Conservation (phyloP, 208 protist species). For the Trypanosomatidae sp. region DNA sequence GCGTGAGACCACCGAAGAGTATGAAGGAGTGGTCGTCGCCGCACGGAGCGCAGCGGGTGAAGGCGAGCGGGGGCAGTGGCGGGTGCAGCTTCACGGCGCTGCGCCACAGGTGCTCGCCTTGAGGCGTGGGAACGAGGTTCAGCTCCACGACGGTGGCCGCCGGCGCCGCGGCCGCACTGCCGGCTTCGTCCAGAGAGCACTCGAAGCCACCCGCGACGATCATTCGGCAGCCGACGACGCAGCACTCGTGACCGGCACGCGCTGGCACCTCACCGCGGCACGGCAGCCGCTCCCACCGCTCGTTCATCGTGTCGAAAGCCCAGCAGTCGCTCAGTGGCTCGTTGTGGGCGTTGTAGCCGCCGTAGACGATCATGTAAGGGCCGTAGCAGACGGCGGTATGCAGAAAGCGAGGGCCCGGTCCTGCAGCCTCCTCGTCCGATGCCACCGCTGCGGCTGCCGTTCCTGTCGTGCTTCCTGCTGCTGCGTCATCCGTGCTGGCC, state of each 20-base stretch:
- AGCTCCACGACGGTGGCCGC: slow-evolving; percentile 50
- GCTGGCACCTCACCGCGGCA: slow-evolving; percentile 31
- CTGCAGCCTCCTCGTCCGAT: not conserved
- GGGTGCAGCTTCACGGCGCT: slow-evolving; percentile 27
- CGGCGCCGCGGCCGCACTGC: slow-evolving; percentile 4
- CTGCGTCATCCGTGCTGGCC: not conserved
- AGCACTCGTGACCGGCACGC: slow-evolving; percentile 66
- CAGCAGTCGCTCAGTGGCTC: slow-evolving; percentile 61
- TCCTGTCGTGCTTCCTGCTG: slow-evolving; percentile 2
- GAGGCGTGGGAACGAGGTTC: slow-evolving; percentile 56
- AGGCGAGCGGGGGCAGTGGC: slow-evolving; percentile 63
- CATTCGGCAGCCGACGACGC: slow-evolving; percentile 70
- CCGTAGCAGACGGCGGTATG: slow-evolving; percentile 79
- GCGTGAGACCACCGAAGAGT: slow-evolving; percentile 71
- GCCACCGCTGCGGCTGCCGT: no score
- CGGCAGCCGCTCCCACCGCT: slow-evolving; percentile 70
- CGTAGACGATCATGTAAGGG: slow-evolving; percentile 83
- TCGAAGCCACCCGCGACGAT: slow-evolving; percentile 75
- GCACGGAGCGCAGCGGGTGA: slow-evolving; percentile 55
- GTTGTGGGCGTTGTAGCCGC: slow-evolving; percentile 76
- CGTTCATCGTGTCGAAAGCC: slow-evolving; percentile 81
- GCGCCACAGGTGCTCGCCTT: slow-evolving; percentile 60
- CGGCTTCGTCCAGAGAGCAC: slow-evolving; percentile 43
- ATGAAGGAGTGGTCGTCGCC: slow-evolving; percentile 77
- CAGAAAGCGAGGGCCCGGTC: slow-evolving; percentile 56